phyloP scores from a whole-genome alignment of 2,329 filamentous ascomycete species.

The Verticillium nubilum region DNA sequence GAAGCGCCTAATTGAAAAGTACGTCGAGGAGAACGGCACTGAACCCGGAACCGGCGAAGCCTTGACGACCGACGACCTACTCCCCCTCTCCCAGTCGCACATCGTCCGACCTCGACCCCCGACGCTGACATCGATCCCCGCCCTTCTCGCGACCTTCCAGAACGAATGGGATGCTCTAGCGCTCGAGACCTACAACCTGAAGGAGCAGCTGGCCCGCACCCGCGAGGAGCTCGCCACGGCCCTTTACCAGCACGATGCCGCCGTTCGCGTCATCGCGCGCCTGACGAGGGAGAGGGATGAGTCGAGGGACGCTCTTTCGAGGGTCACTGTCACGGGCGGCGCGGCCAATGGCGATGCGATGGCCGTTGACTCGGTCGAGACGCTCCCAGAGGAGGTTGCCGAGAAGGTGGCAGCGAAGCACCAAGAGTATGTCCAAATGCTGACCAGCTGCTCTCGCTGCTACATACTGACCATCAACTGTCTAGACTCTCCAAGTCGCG shows the following conservation, averaged over 20 bases:
- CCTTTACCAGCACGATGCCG: constrained; percentile 94
- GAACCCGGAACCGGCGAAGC: constrained; percentile 88
- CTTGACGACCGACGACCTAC: constrained; percentile 75
- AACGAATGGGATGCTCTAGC: constrained; percentile 97
- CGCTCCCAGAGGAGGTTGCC: constrained; percentile 65
- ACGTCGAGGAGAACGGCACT: constrained; percentile 87
- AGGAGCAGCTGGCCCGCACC: constrained; percentile 83
- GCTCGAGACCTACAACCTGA: constrained; percentile 84
- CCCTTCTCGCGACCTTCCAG: constrained; percentile 89
- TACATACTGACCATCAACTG: constrained; percentile 1
- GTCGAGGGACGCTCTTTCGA: constrained; percentile 81
- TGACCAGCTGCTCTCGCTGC: background rate
- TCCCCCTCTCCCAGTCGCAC: constrained; percentile 78
- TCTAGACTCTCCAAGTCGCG: constrained; percentile 76
- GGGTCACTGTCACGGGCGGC: constrained; percentile 64
- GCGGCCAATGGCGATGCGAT: constrained; percentile 71
- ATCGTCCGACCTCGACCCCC: constrained; percentile 86
- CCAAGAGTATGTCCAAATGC: constrained; percentile 56
- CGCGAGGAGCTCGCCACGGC: constrained; percentile 90
- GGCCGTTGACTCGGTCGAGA: constrained; percentile 76
- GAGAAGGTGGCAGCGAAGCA: constrained; percentile 76
- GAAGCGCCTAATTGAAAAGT: constrained; percentile 89
- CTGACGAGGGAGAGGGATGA: constrained; percentile 90
- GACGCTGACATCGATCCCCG: constrained; percentile 91
- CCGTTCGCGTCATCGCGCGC: constrained; percentile 89